phyloP scores from a whole-genome alignment of 2,329 filamentous ascomycete species.

The Fusarium domesticum region DNA sequence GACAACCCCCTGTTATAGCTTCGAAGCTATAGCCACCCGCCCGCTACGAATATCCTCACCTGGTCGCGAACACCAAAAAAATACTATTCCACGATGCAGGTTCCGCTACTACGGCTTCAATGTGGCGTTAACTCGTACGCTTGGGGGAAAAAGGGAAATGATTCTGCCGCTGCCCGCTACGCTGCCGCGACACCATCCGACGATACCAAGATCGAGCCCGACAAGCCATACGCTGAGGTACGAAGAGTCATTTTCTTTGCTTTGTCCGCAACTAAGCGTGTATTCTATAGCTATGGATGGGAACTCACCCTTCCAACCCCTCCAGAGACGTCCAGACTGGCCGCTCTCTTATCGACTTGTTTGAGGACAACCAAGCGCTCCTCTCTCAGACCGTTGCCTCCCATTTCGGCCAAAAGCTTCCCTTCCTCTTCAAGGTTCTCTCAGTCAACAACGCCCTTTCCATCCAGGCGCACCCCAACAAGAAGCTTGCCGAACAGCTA shows the following conservation, averaged over 20 bases:
- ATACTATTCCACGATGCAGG: conserved; percentile 53
- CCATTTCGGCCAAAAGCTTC: conserved; percentile 77
- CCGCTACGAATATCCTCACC: background rate
- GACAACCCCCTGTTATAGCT: background rate
- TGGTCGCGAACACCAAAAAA: conserved; percentile 3
- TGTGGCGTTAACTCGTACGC: conserved; percentile 98
- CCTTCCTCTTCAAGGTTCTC: conserved; percentile 96
- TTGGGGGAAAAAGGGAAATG: conserved; percentile 90
- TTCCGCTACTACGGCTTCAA: conserved; percentile 80
- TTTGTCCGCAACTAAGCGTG: conserved; percentile 1
- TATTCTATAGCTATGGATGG: conserved; percentile 84
- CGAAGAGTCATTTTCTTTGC: conserved; percentile 7
- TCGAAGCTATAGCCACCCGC: background rate
- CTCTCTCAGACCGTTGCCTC: conserved; percentile 70
- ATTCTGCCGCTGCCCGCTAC: conserved; percentile 85
- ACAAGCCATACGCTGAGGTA: conserved; percentile 94
- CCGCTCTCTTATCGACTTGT: conserved; percentile 80
- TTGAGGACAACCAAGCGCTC: conserved; percentile 81
- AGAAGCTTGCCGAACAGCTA: conserved; percentile 81
- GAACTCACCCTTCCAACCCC: conserved; percentile 92
- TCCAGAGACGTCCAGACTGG: conserved; percentile 85
- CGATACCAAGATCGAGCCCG: conserved; percentile 73
- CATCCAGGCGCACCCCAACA: conserved; percentile 96
- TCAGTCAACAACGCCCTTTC: conserved; percentile 94
- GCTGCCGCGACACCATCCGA: conserved; percentile 77